These are phyloP conservation scores for Pythium insidiosum DNA, from an alignment of 352 stramenopile genomes.

Conservation along the genomic window DNA sequence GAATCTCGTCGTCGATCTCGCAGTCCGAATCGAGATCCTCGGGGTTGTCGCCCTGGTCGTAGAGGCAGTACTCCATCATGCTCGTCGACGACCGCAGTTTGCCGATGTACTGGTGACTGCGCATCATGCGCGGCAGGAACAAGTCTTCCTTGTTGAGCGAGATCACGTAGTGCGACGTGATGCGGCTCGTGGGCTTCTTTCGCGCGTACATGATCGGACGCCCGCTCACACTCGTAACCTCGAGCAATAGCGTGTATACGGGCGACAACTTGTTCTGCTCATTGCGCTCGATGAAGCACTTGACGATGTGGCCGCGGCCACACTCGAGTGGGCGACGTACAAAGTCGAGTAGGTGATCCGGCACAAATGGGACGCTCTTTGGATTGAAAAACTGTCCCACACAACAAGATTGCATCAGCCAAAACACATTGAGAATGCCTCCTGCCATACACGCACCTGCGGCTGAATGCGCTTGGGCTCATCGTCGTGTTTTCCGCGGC, in stretches of 20 bases:
- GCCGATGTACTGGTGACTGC: conserved; percentile 81
- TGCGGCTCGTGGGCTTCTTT: conserved; percentile 65
- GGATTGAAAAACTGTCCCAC: conserved; percentile 65
- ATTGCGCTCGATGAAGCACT: conserved; percentile 88
- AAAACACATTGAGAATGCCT: too few relatives aligned
- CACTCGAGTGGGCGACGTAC: conserved; percentile 67
- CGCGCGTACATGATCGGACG: conserved; percentile 77
- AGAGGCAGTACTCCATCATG: conserved; percentile 82
- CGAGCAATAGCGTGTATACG: conserved; percentile 74
- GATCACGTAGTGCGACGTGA: conserved; percentile 85
- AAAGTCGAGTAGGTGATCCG: conserved; percentile 77
- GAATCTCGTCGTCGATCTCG: conserved; percentile 67
- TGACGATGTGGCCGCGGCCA: conserved; percentile 72
- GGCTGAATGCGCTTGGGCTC: conserved; percentile 61
- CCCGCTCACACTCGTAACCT: conserved; percentile 82
- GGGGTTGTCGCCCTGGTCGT: conserved; percentile 80
- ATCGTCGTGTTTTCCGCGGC: conserved; percentile 47
- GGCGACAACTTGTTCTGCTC: conserved; percentile 75
- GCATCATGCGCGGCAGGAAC: conserved; percentile 65
- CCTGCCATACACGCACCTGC: conserved; percentile 40
- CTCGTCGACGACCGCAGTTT: conserved; percentile 76
- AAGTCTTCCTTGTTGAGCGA: conserved; percentile 84
- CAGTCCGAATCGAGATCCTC: conserved; percentile 80
- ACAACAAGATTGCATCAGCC: too few relatives aligned
- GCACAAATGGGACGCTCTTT: conserved; percentile 74